Percentiles rank a stretch among this genome's conserved stretches.
These are phyloP conservation scores for Cynara cardunculus DNA, from an alignment of 129 eudicot species.

Conservation along the genomic window DNA sequence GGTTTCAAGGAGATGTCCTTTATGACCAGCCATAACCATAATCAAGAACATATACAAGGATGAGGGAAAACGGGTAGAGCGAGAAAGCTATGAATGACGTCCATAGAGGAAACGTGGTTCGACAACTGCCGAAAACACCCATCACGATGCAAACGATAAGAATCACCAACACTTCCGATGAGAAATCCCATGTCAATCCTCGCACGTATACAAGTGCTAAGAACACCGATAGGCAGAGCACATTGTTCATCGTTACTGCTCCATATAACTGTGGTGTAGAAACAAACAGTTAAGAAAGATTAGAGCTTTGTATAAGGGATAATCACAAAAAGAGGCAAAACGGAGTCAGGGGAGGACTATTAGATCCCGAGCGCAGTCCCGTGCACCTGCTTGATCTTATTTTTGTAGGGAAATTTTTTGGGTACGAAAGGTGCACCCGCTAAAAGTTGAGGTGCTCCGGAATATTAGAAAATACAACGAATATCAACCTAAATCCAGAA, in stretches of 20 bases:
- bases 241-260: slow-evolving; percentile 86
- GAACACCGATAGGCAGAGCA: slow-evolving; percentile 75
- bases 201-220: slow-evolving; percentile 72
- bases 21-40: slow-evolving; percentile 79
- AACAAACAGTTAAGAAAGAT: slow-evolving; percentile 3
- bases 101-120: slow-evolving; percentile 90
- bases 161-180: slow-evolving; percentile 77
- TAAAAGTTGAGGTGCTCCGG: too few species aligned
- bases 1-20: not conserved
- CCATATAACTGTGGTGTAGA: slow-evolving; percentile 63
- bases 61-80: slow-evolving; percentile 77
- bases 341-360: too few species aligned
- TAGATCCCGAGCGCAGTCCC: too few species aligned
- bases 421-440: too few species aligned
- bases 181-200: slow-evolving; percentile 82
- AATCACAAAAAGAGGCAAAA: not conserved
- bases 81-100: slow-evolving; percentile 66
- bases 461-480: too few species aligned
- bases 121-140: slow-evolving; percentile 74
- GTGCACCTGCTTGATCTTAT: too few species aligned
- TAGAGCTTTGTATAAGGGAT: not conserved
- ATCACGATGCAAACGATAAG: slow-evolving; percentile 69
- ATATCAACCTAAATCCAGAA: too few species aligned
- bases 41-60: slow-evolving; percentile 83
- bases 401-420: too few species aligned